A percentile compares a stretch with the other conserved stretches of the same genome.
Conservation (phyloP, 163 green algal genomes). For the Botryococcus braunii region DNA sequence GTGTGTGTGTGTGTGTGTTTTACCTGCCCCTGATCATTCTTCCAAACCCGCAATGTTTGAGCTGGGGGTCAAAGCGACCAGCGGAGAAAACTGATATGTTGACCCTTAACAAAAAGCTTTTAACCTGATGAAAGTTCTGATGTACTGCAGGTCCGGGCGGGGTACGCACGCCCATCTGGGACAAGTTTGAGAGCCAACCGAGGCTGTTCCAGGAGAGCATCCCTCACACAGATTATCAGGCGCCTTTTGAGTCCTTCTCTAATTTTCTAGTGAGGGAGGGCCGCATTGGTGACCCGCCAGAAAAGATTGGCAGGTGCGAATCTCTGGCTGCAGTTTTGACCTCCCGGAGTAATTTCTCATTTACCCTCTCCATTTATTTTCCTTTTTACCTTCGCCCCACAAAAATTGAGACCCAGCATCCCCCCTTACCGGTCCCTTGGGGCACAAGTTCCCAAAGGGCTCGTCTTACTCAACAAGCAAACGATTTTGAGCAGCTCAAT, state of each 20-base stretch:
- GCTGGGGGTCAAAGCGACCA: too few relatives aligned
- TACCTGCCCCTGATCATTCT: too few relatives aligned
- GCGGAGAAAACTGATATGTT: too few relatives aligned
- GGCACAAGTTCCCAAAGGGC: background rate
- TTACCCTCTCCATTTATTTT: background rate
- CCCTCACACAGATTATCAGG: background rate
- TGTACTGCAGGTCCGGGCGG: background rate
- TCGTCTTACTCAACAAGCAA: background rate
- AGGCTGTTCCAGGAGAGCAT: background rate
- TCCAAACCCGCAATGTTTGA: too few relatives aligned
- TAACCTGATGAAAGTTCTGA: background rate
- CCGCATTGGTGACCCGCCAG: background rate
- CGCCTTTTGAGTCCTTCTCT: background rate
- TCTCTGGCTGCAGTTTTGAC: background rate
- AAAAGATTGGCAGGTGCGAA: slow-evolving; percentile 7
- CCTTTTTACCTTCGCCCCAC: background rate
- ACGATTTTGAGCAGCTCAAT: background rate
- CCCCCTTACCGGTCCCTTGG: background rate
- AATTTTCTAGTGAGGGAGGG: background rate
- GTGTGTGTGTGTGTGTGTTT: too few relatives aligned
- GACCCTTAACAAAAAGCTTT: too few relatives aligned
- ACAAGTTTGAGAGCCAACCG: slow-evolving; percentile 7
- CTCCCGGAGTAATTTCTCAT: background rate
- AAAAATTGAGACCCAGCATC: background rate
- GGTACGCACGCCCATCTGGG: slow-evolving; percentile 9